Base-by-base conservation (phyloP, 2,329 filamentous ascomycete species). In the Aspergillus awamori region DNA sequence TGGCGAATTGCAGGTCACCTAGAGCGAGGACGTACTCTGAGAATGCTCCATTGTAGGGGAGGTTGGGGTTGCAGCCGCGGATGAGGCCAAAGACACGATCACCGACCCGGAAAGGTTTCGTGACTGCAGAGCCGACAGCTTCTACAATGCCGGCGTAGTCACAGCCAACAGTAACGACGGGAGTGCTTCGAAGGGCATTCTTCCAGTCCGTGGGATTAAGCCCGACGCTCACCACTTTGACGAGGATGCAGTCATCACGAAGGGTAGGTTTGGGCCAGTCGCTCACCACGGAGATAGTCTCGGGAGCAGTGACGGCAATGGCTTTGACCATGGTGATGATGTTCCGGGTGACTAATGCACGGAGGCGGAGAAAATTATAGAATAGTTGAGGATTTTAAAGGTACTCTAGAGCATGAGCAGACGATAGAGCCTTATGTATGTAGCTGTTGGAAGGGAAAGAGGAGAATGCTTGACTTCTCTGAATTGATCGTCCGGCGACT, bases 11-110 rank as follows among this genome's bases (percentile, higher is more conserved):
- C 1, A 84, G 61, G 58, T 82, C 81, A 1, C 75, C 82, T 65
- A 83, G 85, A 8, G 77, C 82, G 8, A 82, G 76, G 61, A 82
- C 77, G 65, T 83, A 82, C 59, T 86, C 80, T 7, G 80, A 83
- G 65, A 86, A 87, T 2, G 80, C 76, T 8, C 85, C 85, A 62
- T 83, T 55, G 22, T 13, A 26, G 8, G 49, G 28, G 11, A 10
- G 28, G 11, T 43, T 47, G 41, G 53, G 26, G 13, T 36, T 48
- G 5, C 47, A 26, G 7, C 36, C n/a, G 28, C n/a, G 39, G n/a
- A 53, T 33, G 22, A 24, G 80, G 0, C 84, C 83, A 33, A 77
- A 78, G 43, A 87, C 77, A 1, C 81, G 76, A 65, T 87, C 84
- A 8, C 85, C 84, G 56, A 74, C 72, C 64, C 82, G 79, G 62